Conservation (phyloP, 2,329 filamentous ascomycete genomes). For the Sordariomycetes sp. region DNA sequence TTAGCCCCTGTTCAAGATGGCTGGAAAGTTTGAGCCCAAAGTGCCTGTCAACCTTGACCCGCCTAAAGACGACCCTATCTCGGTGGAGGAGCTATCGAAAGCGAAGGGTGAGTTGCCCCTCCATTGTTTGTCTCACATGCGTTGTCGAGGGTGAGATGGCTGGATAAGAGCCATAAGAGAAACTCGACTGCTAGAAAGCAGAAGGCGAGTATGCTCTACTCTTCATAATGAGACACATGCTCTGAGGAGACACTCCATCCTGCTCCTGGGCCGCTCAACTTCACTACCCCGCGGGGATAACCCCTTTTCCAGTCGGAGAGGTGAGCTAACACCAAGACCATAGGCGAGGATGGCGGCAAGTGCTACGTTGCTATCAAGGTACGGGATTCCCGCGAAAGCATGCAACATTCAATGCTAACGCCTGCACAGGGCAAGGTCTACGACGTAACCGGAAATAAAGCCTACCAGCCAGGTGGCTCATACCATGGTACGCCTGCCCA, state of each 20-base stretch:
- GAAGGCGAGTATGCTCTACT: too few relatives aligned
- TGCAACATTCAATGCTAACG: background rate
- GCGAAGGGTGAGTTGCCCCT: slow-evolving; percentile 56
- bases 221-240: too few relatives aligned
- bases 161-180: too few relatives aligned
- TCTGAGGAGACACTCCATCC: too few relatives aligned
- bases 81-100: slow-evolving; percentile 67
- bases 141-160: too few relatives aligned
- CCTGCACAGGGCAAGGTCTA: slow-evolving; percentile 72
- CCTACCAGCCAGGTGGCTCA: slow-evolving; percentile 72
- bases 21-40: slow-evolving; percentile 71
- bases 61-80: slow-evolving; percentile 82
- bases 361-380: slow-evolving; percentile 66
- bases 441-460: slow-evolving; percentile 83
- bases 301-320: too few relatives aligned
- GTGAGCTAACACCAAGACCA: slow-evolving; percentile 10
- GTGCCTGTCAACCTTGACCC: slow-evolving; percentile 64
- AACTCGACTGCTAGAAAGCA: too few relatives aligned
- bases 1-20: slow-evolving; percentile 29
- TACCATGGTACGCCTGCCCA: slow-evolving; percentile 66
- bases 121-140: too few relatives aligned
- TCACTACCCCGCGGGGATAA: too few relatives aligned
- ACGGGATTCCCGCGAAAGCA: too few relatives aligned
- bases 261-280: too few relatives aligned
- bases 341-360: slow-evolving; percentile 56